Base-by-base conservation (phyloP, 106 monocot genomes). In the Allium cepa region DNA sequence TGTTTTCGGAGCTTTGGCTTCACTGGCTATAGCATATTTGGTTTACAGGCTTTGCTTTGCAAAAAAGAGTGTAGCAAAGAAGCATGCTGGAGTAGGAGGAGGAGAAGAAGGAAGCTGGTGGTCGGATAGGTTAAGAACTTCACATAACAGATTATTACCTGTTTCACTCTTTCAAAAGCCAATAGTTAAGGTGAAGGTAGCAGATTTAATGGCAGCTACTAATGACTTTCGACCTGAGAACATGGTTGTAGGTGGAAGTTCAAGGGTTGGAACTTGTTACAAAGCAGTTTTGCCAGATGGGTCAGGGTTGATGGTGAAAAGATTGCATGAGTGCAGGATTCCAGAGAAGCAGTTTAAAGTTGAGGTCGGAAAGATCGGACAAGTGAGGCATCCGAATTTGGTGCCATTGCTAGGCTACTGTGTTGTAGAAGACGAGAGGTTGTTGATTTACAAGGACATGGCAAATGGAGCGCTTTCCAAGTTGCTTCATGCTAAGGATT, bases 371-470 rank as follows among this genome's bases (percentile, higher is more conserved):
- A 74, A 69, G 49, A 74, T 95, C 10, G 94, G 90, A 49, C 80
- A 87, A 78, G 78, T 94, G 27, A 75, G 90, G 46, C 94, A 94
- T 69, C 94, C 94, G 47, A 94, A 94, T 63, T 71, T 94, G 56
- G 94, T 87, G 1, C 94, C 94, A 0, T 70, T 94, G 7, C 78
- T 94, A n/a, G 94, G 94, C 1, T 94, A 82, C 74, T 94, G 90
- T 62, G 70, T 79, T 11, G 90, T 90, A 9, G 90, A 90, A 69
- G 94, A 94, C 10, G 94, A 94, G 74, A 67, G 82, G 64, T 75
- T 94, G 7, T 77, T 94, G 45, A 71, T 94, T 50, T 94, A 87
- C 70, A 94, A 94, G 76, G 75, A 94, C 77, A 90, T 94, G 87
- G 64, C 82, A 16, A 73, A 50, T 18, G 90, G 90, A 9, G 58